These are phyloP conservation scores for Ligustrum vulgare DNA, from an alignment of 257 asterid species.

Conservation along the genomic window DNA sequence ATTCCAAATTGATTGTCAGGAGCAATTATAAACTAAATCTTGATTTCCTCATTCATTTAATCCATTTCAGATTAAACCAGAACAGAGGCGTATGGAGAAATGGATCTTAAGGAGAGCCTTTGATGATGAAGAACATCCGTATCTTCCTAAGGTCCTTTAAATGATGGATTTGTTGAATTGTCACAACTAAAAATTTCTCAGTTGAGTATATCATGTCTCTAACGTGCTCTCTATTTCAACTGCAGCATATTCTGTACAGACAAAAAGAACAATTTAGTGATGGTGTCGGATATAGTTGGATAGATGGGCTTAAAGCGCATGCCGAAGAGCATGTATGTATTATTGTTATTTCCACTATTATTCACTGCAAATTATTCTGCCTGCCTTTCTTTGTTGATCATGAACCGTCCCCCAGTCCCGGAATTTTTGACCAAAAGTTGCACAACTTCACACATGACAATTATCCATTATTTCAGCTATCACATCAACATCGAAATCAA, in stretches of 20 bases:
- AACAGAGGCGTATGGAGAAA: conserved; percentile 79
- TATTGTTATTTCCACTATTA: neutral
- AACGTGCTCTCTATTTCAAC: conserved; percentile 22
- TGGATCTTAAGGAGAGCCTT: conserved; percentile 94
- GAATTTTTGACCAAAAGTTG: no score
- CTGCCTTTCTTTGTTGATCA: neutral
- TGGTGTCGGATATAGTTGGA: conserved; percentile 99
- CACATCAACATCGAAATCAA: no score
- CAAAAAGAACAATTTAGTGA: conserved; percentile 98
- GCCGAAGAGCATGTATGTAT: conserved; percentile 68
- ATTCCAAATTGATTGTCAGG: neutral
- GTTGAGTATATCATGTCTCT: conserved; percentile 14
- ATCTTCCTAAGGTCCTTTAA: conserved; percentile 81
- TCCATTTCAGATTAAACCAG: conserved; percentile 63
- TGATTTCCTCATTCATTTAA: conserved; percentile 5
- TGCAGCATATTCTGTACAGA: conserved; percentile 92
- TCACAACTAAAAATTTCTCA: neutral
- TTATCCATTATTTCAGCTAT: no score
- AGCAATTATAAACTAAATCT: neutral
- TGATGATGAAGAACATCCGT: conserved; percentile 83
- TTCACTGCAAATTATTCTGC: neutral
- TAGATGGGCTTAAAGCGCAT: conserved; percentile 95
- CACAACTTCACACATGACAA: no score
- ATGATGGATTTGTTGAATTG: neutral
- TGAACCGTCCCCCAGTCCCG: no score